Conservation (phyloP, 805 yeast genomes). For the Pichia paraexigua region DNA sequence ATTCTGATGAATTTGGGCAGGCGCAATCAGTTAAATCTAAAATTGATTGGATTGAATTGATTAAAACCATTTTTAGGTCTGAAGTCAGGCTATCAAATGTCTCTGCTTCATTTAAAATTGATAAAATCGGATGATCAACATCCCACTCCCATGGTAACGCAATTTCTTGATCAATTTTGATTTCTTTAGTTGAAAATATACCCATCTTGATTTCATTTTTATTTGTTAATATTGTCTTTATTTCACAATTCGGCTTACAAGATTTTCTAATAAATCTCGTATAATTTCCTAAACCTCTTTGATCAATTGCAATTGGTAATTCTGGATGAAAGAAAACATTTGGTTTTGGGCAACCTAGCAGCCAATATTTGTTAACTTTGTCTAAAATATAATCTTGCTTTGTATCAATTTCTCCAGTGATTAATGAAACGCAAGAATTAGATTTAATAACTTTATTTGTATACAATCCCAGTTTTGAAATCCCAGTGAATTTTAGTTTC, state of each 20-base stretch:
- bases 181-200: slow-evolving; percentile 46
- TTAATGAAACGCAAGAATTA: slow-evolving; percentile 49
- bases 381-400: slow-evolving; percentile 57
- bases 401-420: slow-evolving; percentile 65
- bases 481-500: slow-evolving; percentile 56
- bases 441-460: slow-evolving; percentile 32
- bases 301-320: slow-evolving; percentile 65
- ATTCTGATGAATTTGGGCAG: slow-evolving; percentile 53
- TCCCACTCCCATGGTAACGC: slow-evolving; percentile 91
- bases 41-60: slow-evolving; percentile 55
- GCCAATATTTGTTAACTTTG: slow-evolving; percentile 65
- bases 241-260: slow-evolving; percentile 68
- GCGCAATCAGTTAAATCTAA: slow-evolving; percentile 47
- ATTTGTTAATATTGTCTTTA: slow-evolving; percentile 42
- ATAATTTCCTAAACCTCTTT: slow-evolving; percentile 71
- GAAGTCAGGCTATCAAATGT: slow-evolving; percentile 48
- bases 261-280: slow-evolving; percentile 69
- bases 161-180: slow-evolving; percentile 62
- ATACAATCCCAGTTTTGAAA: slow-evolving; percentile 60
- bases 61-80: slow-evolving; percentile 44
- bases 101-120: slow-evolving; percentile 36
- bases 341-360: slow-evolving; percentile 64
- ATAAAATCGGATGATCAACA: slow-evolving; percentile 59
- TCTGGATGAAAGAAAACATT: slow-evolving; percentile 48
- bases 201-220: slow-evolving; percentile 38